phyloP scores from a whole-genome alignment of 2,329 filamentous ascomycete genomes.

The Botrytis fragariae region DNA sequence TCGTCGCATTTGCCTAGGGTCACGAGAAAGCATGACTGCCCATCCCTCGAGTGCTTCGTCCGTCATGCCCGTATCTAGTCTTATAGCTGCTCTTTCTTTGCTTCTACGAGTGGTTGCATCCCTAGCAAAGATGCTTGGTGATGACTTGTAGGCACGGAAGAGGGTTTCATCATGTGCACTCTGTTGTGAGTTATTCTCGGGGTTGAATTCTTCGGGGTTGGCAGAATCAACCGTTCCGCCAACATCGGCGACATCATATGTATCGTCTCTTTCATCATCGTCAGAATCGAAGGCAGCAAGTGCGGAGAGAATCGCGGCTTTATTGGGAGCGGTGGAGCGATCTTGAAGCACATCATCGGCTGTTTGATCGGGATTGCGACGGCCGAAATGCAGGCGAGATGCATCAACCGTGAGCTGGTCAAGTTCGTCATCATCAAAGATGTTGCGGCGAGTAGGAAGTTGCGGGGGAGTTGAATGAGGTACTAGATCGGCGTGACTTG shows the following conservation, averaged over 20 bases:
- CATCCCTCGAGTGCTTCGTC: constrained; percentile 95
- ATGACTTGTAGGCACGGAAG: constrained; percentile 67
- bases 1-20: constrained; percentile 63
- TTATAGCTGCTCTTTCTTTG: constrained; percentile 60
- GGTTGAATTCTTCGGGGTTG: constrained; percentile 48
- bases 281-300: constrained; percentile 88
- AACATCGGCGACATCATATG: constrained; percentile 89
- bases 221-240: constrained; percentile 78
- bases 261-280: constrained; percentile 95
- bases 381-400: constrained; percentile 75
- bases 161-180: constrained; percentile 67
- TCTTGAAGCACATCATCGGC: constrained; percentile 72
- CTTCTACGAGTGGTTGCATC: constrained; percentile 68
- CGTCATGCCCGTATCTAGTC: constrained; percentile 79
- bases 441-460: constrained; percentile 62
- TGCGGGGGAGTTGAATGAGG: constrained; percentile 59
- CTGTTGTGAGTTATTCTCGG: constrained; percentile 45
- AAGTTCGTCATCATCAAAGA: constrained; percentile 79
- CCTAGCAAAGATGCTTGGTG: constrained; percentile 65
- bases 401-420: constrained; percentile 66
- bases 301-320: constrained; percentile 84
- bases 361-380: constrained; percentile 59
- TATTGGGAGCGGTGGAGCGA: constrained; percentile 63
- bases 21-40: constrained; percentile 79
- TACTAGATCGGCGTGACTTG: constrained; percentile 46